Evolutionary conservation across 2,329 filamentous ascomycete species (phyloP).

Genomic region (Talaromyces atroroseus): DNA sequence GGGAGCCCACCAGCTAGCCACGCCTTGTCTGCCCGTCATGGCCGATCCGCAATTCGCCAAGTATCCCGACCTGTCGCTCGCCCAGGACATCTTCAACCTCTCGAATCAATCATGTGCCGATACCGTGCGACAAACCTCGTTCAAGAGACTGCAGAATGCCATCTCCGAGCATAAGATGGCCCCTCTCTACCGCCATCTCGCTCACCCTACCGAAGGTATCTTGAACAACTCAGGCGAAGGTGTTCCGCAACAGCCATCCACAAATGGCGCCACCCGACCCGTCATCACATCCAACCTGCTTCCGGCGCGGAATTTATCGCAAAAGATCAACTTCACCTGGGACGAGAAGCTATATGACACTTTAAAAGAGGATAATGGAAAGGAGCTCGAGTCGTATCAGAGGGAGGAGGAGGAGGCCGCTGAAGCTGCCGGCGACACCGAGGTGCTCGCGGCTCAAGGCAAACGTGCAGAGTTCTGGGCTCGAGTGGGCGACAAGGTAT

Average conservation of each 20-base stretch:
- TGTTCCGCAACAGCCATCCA: conserved; percentile 42
- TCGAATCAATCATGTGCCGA: conserved; percentile 55
- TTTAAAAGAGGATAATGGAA: conserved; percentile 70
- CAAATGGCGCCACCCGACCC: conserved; percentile 30
- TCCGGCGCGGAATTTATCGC: conserved; percentile 61
- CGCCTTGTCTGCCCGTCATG: conserved; percentile 43
- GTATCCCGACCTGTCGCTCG: conserved; percentile 59
- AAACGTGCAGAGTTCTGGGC: conserved; percentile 97
- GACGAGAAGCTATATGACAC: conserved; percentile 81
- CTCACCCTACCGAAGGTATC: conserved; percentile 66
- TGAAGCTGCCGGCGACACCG: conserved; percentile 93
- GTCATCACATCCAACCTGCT: conserved; percentile 67
- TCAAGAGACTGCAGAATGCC: conserved; percentile 58
- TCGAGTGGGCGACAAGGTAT: conserved; percentile 88
- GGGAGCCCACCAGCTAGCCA: conserved; percentile 1
- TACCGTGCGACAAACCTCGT: conserved; percentile 50
- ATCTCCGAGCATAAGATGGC: conserved; percentile 63
- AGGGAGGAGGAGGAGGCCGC: conserved; percentile 90
- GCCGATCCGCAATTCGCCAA: conserved; percentile 62
- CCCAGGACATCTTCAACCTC: conserved; percentile 63
- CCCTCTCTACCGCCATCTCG: conserved; percentile 60
- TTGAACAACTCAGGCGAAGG: conserved; percentile 70
- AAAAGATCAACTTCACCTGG: conserved; percentile 72
- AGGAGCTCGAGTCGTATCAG: conserved; percentile 68
- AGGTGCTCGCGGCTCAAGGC: conserved; percentile 84